Evolutionary conservation across 2,329 filamentous ascomycete species (phyloP), one percentile per base, ranked within the genome.

Genomic region (Coniochaeta ligniaria): DNA sequence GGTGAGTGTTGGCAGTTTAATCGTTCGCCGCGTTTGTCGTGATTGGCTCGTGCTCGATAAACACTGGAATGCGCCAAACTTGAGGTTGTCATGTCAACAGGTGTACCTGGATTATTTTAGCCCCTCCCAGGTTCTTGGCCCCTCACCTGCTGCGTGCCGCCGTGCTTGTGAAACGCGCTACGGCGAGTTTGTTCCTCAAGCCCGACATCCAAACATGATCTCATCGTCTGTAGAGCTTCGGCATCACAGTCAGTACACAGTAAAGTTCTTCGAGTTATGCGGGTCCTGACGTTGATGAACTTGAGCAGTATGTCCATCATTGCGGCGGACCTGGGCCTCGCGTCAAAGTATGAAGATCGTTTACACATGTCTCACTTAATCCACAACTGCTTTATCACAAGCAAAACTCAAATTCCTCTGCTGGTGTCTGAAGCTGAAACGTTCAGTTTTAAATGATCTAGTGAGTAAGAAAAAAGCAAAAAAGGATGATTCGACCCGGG

Each of bases 401-500:
- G 28, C 28, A 31, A 31, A 31, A 31, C 9, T 31, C 9, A 31
- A 5, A 31, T 31, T n/a, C n/a, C n/a, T n/a, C n/a, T n/a, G n/a
- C n/a, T n/a, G n/a, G n/a, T n/a, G n/a, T n/a, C n/a, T n/a, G 28
- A 31, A 9, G 9, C 9, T 9, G 28, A 6, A 31, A 31, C 28
- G 28, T 31, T 31, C 28, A 31, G 28, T 9, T 31, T 6, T 9
- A 24, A 11, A 47, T 9, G 17, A 47, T 2, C 4, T 16, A 14
- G n/a, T n/a, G n/a, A n/a, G n/a, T n/a, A n/a, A n/a, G n/a, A 26
- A 22, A 2, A 14, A 4, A 26, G 20, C 43, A 24, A 47, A 47
- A 47, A 11, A 36, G 9, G 26, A 47, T 47, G 43, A 47, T 47
- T 47, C 22, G 20, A 26, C 43, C 43, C 43, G 43, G 67, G 67